A percentile compares a stretch with the other conserved stretches of the same genome.
Evolutionary conservation across 768 basidiomycete genomes (phyloP).

Genomic region (Kwoniella shandongensis): DNA sequence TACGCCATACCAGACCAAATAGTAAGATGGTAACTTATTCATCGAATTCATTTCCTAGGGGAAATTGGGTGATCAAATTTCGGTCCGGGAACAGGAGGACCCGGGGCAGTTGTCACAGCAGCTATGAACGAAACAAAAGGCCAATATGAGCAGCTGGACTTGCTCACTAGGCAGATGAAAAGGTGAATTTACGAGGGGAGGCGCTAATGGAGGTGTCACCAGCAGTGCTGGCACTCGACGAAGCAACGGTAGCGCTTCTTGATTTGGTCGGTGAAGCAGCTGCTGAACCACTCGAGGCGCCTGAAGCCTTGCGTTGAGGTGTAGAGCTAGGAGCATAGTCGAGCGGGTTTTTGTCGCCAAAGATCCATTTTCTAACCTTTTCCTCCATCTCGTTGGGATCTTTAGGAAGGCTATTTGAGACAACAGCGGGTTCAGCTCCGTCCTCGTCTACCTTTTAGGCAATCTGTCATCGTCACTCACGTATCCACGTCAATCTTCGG

Average conservation of each 20-base stretch:
- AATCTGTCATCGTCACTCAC: constrained; percentile 27
- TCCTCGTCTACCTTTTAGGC: no score
- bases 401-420: constrained; percentile 63
- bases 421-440: constrained; percentile 4
- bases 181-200: constrained; percentile 16
- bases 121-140: constrained; percentile 22
- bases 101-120: constrained; percentile 29
- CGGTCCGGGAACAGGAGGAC: constrained; percentile 42
- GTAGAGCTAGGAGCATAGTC: background rate
- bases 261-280: background rate
- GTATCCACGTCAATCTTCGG: constrained; percentile 64
- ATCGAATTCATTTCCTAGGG: background rate
- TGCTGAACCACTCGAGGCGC: background rate
- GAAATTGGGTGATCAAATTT: constrained; percentile 23
- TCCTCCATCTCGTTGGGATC: constrained; percentile 67
- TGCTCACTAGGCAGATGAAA: background rate
- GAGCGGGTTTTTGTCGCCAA: constrained; percentile 31
- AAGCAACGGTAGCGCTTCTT: background rate
- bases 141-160: background rate
- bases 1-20: background rate
- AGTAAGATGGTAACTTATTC: background rate
- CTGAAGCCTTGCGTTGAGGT: constrained; percentile 1
- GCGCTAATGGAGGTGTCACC: constrained; percentile 10
- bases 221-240: constrained; percentile 6
- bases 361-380: constrained; percentile 79